Evolutionary conservation across 352 stramenopile genomes (phyloP).

Genomic region (Phytopythium litorale): DNA sequence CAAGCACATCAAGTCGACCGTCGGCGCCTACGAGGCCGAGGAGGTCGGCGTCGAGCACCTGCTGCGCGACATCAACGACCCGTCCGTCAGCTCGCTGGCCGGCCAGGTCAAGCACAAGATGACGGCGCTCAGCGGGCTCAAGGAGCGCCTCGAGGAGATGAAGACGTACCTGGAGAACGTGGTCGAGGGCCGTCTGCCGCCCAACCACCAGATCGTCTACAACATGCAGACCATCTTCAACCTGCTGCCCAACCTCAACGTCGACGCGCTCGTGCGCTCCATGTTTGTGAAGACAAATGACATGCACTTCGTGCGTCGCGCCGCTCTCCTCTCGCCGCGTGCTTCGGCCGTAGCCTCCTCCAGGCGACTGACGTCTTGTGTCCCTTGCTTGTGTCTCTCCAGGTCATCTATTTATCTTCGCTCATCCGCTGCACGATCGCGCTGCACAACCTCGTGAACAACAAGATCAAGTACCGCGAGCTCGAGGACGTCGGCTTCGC

Average conservation of each 20-base stretch:
- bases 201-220: conserved; percentile 96
- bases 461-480: conserved; percentile 98
- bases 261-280: conserved; percentile 94
- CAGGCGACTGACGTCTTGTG: neutral
- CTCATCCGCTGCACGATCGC: conserved; percentile 98
- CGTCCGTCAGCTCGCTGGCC: conserved; percentile 97
- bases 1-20: conserved; percentile 96
- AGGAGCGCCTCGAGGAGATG: conserved; percentile 96
- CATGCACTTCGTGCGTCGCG: conserved; percentile 95
- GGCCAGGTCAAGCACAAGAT: conserved; percentile 99
- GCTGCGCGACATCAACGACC: conserved; percentile 99
- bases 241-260: conserved; percentile 98
- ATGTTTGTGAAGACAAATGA: conserved; percentile 99
- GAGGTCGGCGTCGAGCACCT: conserved; percentile 99
- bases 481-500: conserved; percentile 67
- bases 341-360: no score
- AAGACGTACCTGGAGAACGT: conserved; percentile 97
- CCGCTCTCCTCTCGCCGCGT: no score
- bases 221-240: conserved; percentile 99
- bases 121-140: conserved; percentile 92
- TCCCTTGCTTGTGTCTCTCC: neutral
- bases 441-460: conserved; percentile 98
- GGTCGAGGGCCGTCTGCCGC: conserved; percentile 64
- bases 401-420: conserved; percentile 97
- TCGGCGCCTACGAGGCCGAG: conserved; percentile 95